Evolutionary conservation across 1,284 basidiomycete species (phyloP).

Genomic region (Trametes versicolor): DNA sequence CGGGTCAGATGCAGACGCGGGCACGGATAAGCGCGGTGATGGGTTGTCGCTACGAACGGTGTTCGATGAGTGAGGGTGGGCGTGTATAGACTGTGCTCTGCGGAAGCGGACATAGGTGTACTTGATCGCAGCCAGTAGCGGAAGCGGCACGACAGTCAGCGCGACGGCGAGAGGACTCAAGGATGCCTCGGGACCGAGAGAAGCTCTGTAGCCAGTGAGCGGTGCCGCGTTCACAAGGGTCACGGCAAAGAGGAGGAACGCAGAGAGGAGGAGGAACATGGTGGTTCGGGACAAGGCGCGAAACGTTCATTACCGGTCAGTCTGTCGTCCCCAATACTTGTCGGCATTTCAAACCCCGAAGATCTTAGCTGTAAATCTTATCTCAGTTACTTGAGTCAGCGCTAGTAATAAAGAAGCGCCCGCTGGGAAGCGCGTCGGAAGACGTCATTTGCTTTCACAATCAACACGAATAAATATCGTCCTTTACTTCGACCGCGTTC

Average conservation of each 20-base stretch:
- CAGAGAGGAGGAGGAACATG: conserved; percentile 2
- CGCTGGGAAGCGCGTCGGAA: neutral
- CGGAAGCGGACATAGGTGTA: conserved; percentile 34
- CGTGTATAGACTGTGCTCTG: conserved; percentile 31
- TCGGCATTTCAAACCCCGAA: too few relatives aligned
- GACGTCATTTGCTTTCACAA: conserved; percentile 25
- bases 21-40: neutral
- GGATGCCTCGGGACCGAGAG: neutral
- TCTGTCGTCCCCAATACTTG: neutral
- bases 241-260: conserved; percentile 1
- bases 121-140: conserved; percentile 32
- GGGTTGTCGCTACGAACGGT: neutral
- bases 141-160: conserved; percentile 30
- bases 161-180: conserved; percentile 19
- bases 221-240: neutral
- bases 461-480: conserved; percentile 26
- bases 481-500: neutral
- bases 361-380: neutral
- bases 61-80: conserved; percentile 6
- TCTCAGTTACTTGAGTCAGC: neutral
- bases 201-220: conserved; percentile 3
- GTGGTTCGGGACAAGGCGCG: neutral
- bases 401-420: neutral
- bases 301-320: neutral
- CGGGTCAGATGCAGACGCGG: neutral